These are phyloP conservation scores for Picea mariana DNA, from an alignment of 83 land plant genomes.

Conservation along the genomic window DNA sequence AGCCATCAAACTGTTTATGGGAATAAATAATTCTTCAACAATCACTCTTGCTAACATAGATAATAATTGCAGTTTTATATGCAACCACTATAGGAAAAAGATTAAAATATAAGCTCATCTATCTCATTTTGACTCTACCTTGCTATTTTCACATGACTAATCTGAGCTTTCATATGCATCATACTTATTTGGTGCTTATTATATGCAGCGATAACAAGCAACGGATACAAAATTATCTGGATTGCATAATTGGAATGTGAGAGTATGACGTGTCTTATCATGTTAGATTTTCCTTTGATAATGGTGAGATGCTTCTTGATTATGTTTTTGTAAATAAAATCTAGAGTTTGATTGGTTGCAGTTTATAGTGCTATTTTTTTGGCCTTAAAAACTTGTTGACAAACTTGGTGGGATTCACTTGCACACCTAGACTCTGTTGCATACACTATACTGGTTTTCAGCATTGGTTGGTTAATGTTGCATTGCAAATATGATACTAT, in stretches of 20 bases:
- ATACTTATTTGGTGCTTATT: not conserved
- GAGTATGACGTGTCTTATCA: constrained; percentile 99
- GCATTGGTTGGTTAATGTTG: not conserved
- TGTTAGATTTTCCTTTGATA: constrained; percentile 95
- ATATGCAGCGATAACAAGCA: constrained; percentile 50
- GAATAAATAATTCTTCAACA: not conserved
- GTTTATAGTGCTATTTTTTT: not conserved
- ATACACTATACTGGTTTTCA: not conserved
- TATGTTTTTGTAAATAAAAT: not conserved
- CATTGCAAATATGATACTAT: not conserved
- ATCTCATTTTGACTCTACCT: not conserved
- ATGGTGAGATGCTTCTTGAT: constrained; percentile 43
- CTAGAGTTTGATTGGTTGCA: not conserved
- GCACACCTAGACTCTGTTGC: not conserved
- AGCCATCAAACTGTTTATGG: not conserved
- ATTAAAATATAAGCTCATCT: not conserved
- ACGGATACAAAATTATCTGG: constrained; percentile 72
- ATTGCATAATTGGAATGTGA: constrained; percentile 81
- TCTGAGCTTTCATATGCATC: constrained; percentile 18
- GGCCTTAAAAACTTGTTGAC: not conserved
- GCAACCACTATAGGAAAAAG: not conserved
- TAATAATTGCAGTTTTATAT: not conserved
- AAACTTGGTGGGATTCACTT: not conserved
- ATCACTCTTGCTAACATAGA: not conserved
- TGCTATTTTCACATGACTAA: not conserved